Evolutionary conservation across 2,329 filamentous ascomycete species (phyloP).

Genomic region (Calycina herbarum): DNA sequence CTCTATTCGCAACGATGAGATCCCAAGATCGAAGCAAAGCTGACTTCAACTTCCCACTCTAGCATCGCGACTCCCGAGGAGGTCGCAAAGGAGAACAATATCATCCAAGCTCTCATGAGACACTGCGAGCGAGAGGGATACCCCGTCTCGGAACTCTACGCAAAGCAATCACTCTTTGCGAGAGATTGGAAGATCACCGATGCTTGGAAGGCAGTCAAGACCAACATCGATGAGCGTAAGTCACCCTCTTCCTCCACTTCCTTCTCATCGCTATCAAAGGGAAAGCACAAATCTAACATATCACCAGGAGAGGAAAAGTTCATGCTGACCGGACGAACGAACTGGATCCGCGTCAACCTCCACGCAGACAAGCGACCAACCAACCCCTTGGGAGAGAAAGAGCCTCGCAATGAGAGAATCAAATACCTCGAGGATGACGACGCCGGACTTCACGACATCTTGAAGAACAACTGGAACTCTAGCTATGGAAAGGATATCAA

Average conservation of each 20-base stretch:
- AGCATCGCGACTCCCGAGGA: not conserved
- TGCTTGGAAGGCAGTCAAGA: not conserved
- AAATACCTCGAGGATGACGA: not conserved
- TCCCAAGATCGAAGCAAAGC: not conserved
- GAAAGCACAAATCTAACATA: not conserved
- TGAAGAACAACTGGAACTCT: not conserved
- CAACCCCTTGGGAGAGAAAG: not conserved
- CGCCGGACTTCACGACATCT: not conserved
- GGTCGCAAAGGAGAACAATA: not conserved
- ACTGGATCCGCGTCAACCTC: not conserved
- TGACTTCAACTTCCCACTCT: not conserved
- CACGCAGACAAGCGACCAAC: not conserved
- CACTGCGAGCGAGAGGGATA: not conserved
- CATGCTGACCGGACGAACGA: not conserved
- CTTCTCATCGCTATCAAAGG: not conserved
- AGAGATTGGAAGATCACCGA: not conserved
- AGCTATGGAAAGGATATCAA: not conserved
- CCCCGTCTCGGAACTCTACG: not conserved
- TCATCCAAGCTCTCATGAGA: not conserved
- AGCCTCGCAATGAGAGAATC: not conserved
- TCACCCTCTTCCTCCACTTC: not conserved
- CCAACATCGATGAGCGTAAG: conserved; percentile 1
- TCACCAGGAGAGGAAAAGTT: not conserved
- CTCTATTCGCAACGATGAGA: not conserved
- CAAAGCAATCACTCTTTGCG: not conserved